phyloP scores from a whole-genome alignment of 441 rosid genomes.

The Eutrema salsugineum region DNA sequence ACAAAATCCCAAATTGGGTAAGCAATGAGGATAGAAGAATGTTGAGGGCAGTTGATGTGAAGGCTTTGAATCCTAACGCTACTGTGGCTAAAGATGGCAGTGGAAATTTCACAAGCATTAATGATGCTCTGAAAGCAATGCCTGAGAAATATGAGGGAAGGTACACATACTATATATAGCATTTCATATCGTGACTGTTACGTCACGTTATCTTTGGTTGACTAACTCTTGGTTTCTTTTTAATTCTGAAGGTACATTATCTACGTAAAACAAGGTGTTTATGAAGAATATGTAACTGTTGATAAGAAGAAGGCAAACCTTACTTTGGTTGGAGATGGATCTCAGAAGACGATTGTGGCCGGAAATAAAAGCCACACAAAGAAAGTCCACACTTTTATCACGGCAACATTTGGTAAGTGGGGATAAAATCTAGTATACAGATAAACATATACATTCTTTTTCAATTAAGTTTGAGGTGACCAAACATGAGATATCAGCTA shows the following conservation, averaged over 20 bases:
- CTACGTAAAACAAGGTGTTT: constrained; percentile 58
- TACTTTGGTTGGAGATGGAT: constrained; percentile 81
- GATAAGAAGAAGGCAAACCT: constrained; percentile 52
- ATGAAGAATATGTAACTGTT: constrained; percentile 54
- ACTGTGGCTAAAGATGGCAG: constrained; percentile 77
- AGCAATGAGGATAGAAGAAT: constrained; percentile 51
- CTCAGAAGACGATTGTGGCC: constrained; percentile 58
- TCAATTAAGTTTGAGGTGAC: no score
- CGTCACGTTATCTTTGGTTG: not conserved
- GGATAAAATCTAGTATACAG: no score
- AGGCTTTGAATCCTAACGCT: constrained; percentile 42
- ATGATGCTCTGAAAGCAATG: constrained; percentile 56
- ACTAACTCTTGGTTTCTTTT: not conserved
- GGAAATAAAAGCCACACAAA: constrained; percentile 52
- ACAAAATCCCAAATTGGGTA: constrained; percentile 58
- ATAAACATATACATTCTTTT: no score
- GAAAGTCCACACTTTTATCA: constrained; percentile 52
- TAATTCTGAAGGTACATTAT: constrained; percentile 51
- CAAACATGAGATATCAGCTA: no score
- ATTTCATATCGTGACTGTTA: not conserved
- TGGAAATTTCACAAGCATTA: constrained; percentile 61
- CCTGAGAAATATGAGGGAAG: constrained; percentile 51
- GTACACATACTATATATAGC: constrained; percentile 16
- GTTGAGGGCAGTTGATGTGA: constrained; percentile 33
- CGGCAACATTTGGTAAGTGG: constrained; percentile 56